Conservation (phyloP, 2,329 filamentous ascomycete genomes). For the Calonectria crousiana region DNA sequence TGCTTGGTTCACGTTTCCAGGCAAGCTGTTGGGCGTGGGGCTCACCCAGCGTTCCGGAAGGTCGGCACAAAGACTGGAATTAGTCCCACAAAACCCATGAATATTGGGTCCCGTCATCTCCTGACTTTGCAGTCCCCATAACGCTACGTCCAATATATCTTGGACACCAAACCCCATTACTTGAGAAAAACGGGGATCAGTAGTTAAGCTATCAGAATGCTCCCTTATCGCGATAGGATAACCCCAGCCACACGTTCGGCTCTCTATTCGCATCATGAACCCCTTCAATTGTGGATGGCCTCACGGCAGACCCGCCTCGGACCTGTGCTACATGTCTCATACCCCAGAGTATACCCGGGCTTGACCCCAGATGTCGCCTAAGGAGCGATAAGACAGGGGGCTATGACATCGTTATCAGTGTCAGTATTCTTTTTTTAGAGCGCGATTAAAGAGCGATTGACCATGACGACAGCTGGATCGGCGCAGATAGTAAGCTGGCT, state of each 20-base stretch:
- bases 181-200: conserved; percentile 7
- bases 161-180: not conserved
- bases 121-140: not conserved
- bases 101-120: conserved; percentile 8
- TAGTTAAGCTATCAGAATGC: not conserved
- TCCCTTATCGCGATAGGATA: not conserved
- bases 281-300: not conserved
- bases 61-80: not conserved
- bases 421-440: conserved; percentile 16
- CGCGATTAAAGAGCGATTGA: not conserved
- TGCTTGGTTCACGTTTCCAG: too few relatives aligned
- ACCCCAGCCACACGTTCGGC: not conserved
- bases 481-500: not conserved
- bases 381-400: conserved; percentile 24
- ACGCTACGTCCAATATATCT: not conserved
- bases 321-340: not conserved
- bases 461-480: not conserved
- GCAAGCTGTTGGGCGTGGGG: too few relatives aligned
- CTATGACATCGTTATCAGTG: conserved; percentile 17
- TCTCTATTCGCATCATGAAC: not conserved
- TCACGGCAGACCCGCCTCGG: not conserved
- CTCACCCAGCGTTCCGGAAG: not conserved
- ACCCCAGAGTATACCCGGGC: conserved; percentile 19
- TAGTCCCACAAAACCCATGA: not conserved
- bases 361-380: conserved; percentile 23